Evolutionary conservation across 768 basidiomycete species (phyloP).

Genomic region (Plicaturopsis crispa): DNA sequence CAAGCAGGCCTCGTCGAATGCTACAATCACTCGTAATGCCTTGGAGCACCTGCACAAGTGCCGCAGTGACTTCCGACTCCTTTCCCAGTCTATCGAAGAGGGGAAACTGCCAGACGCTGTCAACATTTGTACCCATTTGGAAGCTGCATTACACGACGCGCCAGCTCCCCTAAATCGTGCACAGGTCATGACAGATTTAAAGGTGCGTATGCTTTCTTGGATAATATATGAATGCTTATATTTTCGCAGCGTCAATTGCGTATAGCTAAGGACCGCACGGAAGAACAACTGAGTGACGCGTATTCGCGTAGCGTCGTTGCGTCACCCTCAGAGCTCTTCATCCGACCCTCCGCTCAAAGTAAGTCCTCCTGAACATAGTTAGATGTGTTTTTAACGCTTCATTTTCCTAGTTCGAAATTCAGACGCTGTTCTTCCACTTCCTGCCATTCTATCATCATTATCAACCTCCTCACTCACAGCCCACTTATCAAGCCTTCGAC

Average conservation of each 20-base stretch:
- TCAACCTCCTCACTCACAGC: slow-evolving; percentile 44
- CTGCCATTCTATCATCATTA: slow-evolving; percentile 52
- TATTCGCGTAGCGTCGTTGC: slow-evolving; percentile 53
- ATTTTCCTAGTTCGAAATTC: slow-evolving; percentile 50
- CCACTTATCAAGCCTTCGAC: slow-evolving; percentile 53
- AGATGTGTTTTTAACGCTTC: slow-evolving; percentile 1
- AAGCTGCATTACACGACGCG: slow-evolving; percentile 34
- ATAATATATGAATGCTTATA: slow-evolving; percentile 6
- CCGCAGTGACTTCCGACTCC: slow-evolving; percentile 33
- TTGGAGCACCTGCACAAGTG: slow-evolving; percentile 51
- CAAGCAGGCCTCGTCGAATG: slow-evolving; percentile 55
- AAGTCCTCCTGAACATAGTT: slow-evolving; percentile 4
- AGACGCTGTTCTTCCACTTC: slow-evolving; percentile 39
- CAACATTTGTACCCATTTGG: slow-evolving; percentile 30
- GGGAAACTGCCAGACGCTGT: slow-evolving; percentile 66
- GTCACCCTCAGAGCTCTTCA: slow-evolving; percentile 38
- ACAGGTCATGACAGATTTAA: slow-evolving; percentile 45
- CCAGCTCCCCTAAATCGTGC: slow-evolving; percentile 47
- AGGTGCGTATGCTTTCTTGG: slow-evolving; percentile 34
- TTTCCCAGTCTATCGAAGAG: slow-evolving; percentile 38
- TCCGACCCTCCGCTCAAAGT: slow-evolving; percentile 46
- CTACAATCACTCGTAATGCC: slow-evolving; percentile 39
- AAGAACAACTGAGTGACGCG: slow-evolving; percentile 68
- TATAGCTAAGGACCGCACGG: slow-evolving; percentile 46
- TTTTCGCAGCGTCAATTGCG: slow-evolving; percentile 43